A percentile compares a stretch with the other conserved stretches of the same genome.
Conservation (phyloP, 106 monocot genomes). For the Platanthera zijinensis region DNA sequence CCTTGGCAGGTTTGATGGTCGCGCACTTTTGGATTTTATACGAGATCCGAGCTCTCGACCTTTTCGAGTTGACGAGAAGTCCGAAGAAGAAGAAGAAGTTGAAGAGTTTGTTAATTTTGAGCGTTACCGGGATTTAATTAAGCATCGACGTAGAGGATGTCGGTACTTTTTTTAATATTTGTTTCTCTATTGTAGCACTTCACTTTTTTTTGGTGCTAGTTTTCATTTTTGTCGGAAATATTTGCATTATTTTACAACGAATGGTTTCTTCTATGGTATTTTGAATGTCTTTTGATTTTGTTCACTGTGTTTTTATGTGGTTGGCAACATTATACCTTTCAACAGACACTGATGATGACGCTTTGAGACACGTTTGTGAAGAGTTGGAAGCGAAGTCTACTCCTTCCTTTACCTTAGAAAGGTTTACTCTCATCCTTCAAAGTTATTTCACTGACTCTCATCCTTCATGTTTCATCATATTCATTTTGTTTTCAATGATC, state of each 20-base stretch:
- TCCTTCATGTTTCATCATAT: neutral
- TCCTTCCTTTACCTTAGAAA: slow-evolving; percentile 42
- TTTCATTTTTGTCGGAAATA: neutral
- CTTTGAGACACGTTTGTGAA: slow-evolving; percentile 61
- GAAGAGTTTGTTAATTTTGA: slow-evolving; percentile 99
- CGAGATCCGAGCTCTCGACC: slow-evolving; percentile 60
- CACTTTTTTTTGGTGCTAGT: neutral
- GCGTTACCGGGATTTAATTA: slow-evolving; percentile 99
- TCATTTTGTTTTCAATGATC: neutral
- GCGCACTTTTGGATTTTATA: slow-evolving; percentile 97
- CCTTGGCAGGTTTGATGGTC: slow-evolving; percentile 86
- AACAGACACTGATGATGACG: slow-evolving; percentile 83
- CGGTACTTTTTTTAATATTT: slow-evolving; percentile 82
- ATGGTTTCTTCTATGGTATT: neutral
- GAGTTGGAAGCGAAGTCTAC: slow-evolving; percentile 71
- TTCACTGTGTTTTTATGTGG: slow-evolving; percentile 6
- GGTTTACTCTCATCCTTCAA: slow-evolving; percentile 24
- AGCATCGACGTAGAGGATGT: slow-evolving; percentile 99
- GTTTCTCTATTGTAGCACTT: slow-evolving; percentile 10
- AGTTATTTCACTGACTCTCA: too few relatives aligned
- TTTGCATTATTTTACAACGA: neutral
- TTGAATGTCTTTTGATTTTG: slow-evolving; percentile 3
- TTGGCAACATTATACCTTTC: slow-evolving; percentile 6
- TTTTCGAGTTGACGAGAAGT: slow-evolving; percentile 59
- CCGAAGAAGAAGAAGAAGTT: slow-evolving; percentile 92